Evolutionary conservation across 2,329 filamentous ascomycete species (phyloP), one percentile per base, ranked within the genome.

Genomic region (Fusarium zealandicum): DNA sequence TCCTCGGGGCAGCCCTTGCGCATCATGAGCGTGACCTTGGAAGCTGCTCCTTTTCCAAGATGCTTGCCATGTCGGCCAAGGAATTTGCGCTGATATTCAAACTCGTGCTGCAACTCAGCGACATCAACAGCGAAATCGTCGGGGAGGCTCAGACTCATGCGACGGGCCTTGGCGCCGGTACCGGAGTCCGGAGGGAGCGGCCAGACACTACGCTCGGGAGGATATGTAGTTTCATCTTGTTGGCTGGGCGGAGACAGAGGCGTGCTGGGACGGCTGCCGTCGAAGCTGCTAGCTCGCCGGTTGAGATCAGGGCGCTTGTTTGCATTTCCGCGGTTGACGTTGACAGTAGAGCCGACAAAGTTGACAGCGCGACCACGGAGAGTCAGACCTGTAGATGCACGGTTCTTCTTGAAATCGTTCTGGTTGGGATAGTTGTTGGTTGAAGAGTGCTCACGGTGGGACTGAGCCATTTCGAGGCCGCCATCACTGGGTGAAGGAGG

Each of bases 11-110:
- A 82, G 27, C 86, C 87, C 71, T 88, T 91, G 59, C 87, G 83
- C 51, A 80, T 80, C 90, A 96, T 95, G 55, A 93, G 80, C 28
- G 86, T 90, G 18, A 96, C 92, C 63, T 90, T 89, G 36, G 90
- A 91, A 6, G 90, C 93, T 10, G 90, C 89, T 35, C 92, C 92
- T 73, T 90, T 90, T 56, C 92, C 92, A 6, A 96, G 78, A 56
- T 88, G 83, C 74, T 89, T 92, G 32, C 89, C 87, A 66, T 90
- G 84, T 35, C 86, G 85, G 8, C 89, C 88, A 27, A 90, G 80
- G 44, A 93, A 76, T 62, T 90, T 85, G 73, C 85, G 88, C 59
- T 84, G 80, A 61, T 87, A 89, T 57, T 88, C 85, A 64, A 86
- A 93, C 64, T 92, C 89, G 39, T 81, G 79, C 54, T 84, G 80